Evolutionary conservation across 768 basidiomycete genomes (phyloP).

Genomic region (Boletus tylopilopsis): DNA sequence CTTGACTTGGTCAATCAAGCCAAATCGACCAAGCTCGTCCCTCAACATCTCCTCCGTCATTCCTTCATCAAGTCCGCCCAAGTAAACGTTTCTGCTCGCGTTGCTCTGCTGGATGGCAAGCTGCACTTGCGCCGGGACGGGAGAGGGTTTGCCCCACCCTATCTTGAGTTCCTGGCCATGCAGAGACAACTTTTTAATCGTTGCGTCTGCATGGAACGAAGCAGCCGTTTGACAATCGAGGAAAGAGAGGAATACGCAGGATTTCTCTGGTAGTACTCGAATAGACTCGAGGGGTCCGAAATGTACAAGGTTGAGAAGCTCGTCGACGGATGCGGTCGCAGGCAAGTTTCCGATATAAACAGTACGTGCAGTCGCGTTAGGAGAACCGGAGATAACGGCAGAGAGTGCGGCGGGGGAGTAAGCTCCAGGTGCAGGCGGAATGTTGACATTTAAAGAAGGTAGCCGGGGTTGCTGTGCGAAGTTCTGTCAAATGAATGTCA

Average conservation of each 20-base stretch:
- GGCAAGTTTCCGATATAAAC: constrained; percentile 98
- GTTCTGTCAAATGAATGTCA: constrained; percentile 29
- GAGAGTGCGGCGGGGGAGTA: constrained; percentile 79
- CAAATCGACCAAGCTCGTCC: constrained; percentile 89
- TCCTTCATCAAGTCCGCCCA: constrained; percentile 87
- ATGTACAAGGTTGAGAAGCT: constrained; percentile 95
- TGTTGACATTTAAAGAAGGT: constrained; percentile 61
- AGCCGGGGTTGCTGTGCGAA: constrained; percentile 49
- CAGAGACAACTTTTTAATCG: constrained; percentile 87
- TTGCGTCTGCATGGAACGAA: constrained; percentile 96
- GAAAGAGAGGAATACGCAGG: constrained; percentile 98
- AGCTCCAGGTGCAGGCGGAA: constrained; percentile 66
- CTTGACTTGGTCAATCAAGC: constrained; percentile 98
- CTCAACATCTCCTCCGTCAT: constrained; percentile 90
- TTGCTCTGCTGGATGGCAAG: constrained; percentile 89
- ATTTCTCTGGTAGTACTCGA: constrained; percentile 93
- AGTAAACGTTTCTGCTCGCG: constrained; percentile 93
- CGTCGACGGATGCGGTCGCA: constrained; percentile 92
- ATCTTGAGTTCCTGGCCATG: constrained; percentile 98
- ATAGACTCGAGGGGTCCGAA: constrained; percentile 96
- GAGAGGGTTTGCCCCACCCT: constrained; percentile 95
- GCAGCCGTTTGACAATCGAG: constrained; percentile 89
- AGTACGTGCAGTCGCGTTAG: constrained; percentile 71
- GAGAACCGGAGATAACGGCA: constrained; percentile 62
- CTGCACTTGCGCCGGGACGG: constrained; percentile 81